Evolutionary conservation across 805 yeast genomes (phyloP).

Genomic region (Myxozyma nipponensis): DNA sequence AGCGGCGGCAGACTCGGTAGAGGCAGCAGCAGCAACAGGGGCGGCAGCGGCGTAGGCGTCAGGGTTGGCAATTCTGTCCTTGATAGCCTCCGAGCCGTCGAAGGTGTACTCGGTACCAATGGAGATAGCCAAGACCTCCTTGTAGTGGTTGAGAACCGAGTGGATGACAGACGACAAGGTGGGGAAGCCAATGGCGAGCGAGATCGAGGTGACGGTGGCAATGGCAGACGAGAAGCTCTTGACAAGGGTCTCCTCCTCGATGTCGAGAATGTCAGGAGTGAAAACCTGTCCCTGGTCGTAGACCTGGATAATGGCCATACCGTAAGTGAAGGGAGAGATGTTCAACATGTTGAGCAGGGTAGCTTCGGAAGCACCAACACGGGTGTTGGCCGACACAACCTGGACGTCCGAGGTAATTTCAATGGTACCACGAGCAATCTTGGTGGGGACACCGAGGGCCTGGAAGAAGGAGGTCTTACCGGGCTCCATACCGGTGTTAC

Average conservation of each 20-base stretch:
- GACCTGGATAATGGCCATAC: slow-evolving; percentile 94
- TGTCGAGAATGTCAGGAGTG: slow-evolving; percentile 95
- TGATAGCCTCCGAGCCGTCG: slow-evolving; percentile 98
- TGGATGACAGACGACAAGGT: slow-evolving; percentile 99
- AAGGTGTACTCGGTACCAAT: slow-evolving; percentile 98
- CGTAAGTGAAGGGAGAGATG: slow-evolving; percentile 99
- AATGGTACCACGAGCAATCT: slow-evolving; percentile 99
- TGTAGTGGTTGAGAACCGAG: slow-evolving; percentile 98
- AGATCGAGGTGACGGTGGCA: slow-evolving; percentile 89
- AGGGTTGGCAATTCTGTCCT: slow-evolving; percentile 99
- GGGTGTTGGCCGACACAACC: slow-evolving; percentile 79
- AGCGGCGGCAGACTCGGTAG: slow-evolving; percentile 55
- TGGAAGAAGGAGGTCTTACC: slow-evolving; percentile 99
- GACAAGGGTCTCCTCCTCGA: slow-evolving; percentile 95
- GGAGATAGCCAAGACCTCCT: slow-evolving; percentile 96
- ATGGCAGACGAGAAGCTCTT: slow-evolving; percentile 89
- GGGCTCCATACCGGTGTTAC: slow-evolving; percentile 99
- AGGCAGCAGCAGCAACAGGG: slow-evolving; percentile 88
- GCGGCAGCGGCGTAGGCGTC: slow-evolving; percentile 99
- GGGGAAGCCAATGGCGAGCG: slow-evolving; percentile 98
- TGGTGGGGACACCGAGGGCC: slow-evolving; percentile 99
- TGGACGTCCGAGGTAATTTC: slow-evolving; percentile 96
- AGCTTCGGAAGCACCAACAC: slow-evolving; percentile 99
- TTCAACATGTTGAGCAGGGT: slow-evolving; percentile 97
- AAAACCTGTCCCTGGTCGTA: slow-evolving; percentile 98